These are phyloP conservation scores for Cladophialophora exuberans DNA, from an alignment of 2,329 filamentous ascomycete genomes.

Conservation along the genomic window DNA sequence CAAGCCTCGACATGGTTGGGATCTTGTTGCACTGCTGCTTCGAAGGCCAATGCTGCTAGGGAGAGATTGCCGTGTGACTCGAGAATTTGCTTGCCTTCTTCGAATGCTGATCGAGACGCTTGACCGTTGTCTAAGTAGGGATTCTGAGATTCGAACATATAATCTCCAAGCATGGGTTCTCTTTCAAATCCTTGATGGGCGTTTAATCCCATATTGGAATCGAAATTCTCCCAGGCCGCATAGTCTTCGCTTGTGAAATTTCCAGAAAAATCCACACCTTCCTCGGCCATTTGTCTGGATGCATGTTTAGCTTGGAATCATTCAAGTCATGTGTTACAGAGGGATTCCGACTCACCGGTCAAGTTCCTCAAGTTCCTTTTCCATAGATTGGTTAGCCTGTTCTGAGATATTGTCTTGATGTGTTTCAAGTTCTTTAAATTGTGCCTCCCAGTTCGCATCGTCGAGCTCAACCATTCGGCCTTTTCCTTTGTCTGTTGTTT, in stretches of 20 bases:
- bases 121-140: conserved; percentile 79
- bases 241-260: conserved; percentile 71
- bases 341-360: conserved; percentile 77
- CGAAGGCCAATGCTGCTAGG: conserved; percentile 89
- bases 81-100: conserved; percentile 92
- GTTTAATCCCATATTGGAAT: conserved; percentile 57
- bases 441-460: conserved; percentile 92
- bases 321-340: no score
- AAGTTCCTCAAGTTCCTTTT: conserved; percentile 84
- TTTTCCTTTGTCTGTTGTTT: conserved; percentile 74
- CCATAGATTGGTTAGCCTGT: conserved; percentile 74
- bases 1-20: conserved; percentile 87
- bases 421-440: conserved; percentile 74
- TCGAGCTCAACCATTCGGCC: conserved; percentile 83
- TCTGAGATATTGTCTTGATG: conserved; percentile 59
- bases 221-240: conserved; percentile 79
- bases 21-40: conserved; percentile 90
- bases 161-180: conserved; percentile 82
- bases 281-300: conserved; percentile 63
- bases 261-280: conserved; percentile 62
- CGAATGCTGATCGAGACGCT: conserved; percentile 64
- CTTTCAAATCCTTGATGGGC: conserved; percentile 57
- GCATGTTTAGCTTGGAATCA: conserved; percentile 50
- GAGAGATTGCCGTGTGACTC: conserved; percentile 91
- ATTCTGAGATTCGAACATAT: conserved; percentile 95